phyloP scores from a whole-genome alignment of 2,329 filamentous ascomycete genomes.

The Xylariaceae sp. region DNA sequence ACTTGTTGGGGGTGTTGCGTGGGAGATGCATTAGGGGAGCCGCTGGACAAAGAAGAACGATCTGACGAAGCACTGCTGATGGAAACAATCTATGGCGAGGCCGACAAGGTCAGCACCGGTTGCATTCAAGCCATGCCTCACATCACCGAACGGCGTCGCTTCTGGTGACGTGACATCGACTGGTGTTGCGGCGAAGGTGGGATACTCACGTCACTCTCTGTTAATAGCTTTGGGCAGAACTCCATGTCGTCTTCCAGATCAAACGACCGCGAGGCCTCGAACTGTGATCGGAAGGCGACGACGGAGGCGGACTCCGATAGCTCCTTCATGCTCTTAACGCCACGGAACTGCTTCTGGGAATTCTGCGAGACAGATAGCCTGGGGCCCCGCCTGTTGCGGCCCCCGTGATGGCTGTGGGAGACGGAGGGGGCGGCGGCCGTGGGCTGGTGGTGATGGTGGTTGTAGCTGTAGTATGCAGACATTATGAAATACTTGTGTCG shows the following conservation, averaged over 20 bases:
- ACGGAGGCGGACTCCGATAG: slow-evolving; percentile 74
- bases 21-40: slow-evolving; percentile 87
- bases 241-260: slow-evolving; percentile 95
- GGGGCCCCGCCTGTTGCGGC: slow-evolving; percentile 80
- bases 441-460: slow-evolving; percentile 50
- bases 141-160: not conserved
- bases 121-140: slow-evolving; percentile 2
- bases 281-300: slow-evolving; percentile 77
- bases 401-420: slow-evolving; percentile 76
- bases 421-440: slow-evolving; percentile 53
- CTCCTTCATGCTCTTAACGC: slow-evolving; percentile 83
- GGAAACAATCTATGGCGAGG: slow-evolving; percentile 70
- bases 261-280: slow-evolving; percentile 89
- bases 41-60: slow-evolving; percentile 90
- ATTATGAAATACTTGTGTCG: slow-evolving; percentile 40
- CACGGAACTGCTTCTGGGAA: slow-evolving; percentile 81
- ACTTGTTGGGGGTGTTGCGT: slow-evolving; percentile 82
- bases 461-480: slow-evolving; percentile 65
- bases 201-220: slow-evolving; percentile 82
- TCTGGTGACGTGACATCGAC: not conserved
- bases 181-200: no score
- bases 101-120: slow-evolving; percentile 10
- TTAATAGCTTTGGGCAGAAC: slow-evolving; percentile 90
- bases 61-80: slow-evolving; percentile 89
- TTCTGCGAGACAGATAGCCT: slow-evolving; percentile 79